Conservation (phyloP, 768 basidiomycete genomes). For the Kwoniella shandongensis region DNA sequence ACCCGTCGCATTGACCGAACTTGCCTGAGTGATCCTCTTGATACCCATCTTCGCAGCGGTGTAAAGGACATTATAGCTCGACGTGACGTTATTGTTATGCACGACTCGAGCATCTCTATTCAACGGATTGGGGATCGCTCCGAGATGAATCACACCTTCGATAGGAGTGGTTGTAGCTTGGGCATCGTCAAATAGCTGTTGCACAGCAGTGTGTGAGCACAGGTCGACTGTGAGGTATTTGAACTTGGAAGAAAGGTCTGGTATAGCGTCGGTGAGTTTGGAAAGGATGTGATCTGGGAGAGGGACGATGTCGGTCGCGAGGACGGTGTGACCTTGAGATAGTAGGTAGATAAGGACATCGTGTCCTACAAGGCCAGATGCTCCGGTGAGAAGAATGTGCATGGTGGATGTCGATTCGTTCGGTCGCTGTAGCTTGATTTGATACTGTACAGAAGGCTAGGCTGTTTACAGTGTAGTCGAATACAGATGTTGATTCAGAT, state of each 20-base stretch:
- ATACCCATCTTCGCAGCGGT: constrained; percentile 37
- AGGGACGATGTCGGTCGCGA: constrained; percentile 33
- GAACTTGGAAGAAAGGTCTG: constrained; percentile 6
- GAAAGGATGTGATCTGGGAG: constrained; percentile 4
- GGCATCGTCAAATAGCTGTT: constrained; percentile 16
- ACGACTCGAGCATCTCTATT: constrained; percentile 22
- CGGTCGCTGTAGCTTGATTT: neutral
- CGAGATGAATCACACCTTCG: constrained; percentile 46
- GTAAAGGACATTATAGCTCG: constrained; percentile 43
- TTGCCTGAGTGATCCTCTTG: constrained; percentile 45
- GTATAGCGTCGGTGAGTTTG: neutral
- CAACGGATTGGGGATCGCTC: constrained; percentile 39
- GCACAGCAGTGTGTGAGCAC: constrained; percentile 8
- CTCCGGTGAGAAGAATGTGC: constrained; percentile 44
- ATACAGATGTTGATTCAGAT: no score
- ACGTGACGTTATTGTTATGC: constrained; percentile 43
- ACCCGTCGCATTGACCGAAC: constrained; percentile 45
- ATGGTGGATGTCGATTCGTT: constrained; percentile 15
- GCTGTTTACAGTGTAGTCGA: no score
- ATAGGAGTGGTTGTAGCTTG: constrained; percentile 11
- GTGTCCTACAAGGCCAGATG: constrained; percentile 33
- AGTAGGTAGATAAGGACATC: constrained; percentile 29
- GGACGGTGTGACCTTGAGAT: constrained; percentile 30
- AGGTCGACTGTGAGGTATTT: constrained; percentile 23
- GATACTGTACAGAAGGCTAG: no score